phyloP scores from a whole-genome alignment of 2,329 filamentous ascomycete species.

The Ophiostoma tasmaniense region DNA sequence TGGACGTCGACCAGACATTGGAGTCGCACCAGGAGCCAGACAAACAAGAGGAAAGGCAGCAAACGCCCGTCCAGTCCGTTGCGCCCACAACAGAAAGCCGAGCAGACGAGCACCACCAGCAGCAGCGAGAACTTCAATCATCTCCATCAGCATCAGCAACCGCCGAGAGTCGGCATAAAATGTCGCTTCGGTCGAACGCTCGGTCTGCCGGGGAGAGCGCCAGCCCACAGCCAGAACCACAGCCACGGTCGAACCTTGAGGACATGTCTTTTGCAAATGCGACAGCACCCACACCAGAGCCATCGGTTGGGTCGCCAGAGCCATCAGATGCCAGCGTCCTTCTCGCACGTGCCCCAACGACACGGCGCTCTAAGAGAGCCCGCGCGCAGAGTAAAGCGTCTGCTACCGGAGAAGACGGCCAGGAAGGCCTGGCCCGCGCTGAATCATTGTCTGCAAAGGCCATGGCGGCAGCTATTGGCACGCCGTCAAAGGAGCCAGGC shows the following conservation, averaged over 20 bases:
- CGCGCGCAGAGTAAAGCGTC: neutral
- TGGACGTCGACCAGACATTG: neutral
- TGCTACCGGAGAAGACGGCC: neutral
- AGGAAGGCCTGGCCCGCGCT: neutral
- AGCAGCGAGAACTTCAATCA: neutral
- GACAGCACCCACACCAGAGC: neutral
- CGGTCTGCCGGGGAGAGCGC: neutral
- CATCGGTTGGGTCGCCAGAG: neutral
- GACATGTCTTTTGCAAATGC: neutral
- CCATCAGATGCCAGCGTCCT: conserved; percentile 24
- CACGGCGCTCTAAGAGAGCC: conserved; percentile 8
- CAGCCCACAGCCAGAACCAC: conserved; percentile 11
- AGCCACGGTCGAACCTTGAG: neutral
- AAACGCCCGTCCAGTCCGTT: neutral
- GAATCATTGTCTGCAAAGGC: neutral
- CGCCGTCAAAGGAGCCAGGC: neutral
- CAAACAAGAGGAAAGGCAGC: neutral
- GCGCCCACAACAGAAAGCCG: neutral
- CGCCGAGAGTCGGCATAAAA: conserved; percentile 15
- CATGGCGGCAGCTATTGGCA: neutral
- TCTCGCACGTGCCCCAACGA: conserved; percentile 21
- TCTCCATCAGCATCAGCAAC: neutral
- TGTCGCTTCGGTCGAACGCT: conserved; percentile 17
- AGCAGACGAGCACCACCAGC: neutral
- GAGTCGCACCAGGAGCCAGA: neutral